A percentile compares a stretch with the other conserved stretches of the same genome.
Evolutionary conservation across 176 grass and related monocot genomes (phyloP).

Genomic region (Canna indica): DNA sequence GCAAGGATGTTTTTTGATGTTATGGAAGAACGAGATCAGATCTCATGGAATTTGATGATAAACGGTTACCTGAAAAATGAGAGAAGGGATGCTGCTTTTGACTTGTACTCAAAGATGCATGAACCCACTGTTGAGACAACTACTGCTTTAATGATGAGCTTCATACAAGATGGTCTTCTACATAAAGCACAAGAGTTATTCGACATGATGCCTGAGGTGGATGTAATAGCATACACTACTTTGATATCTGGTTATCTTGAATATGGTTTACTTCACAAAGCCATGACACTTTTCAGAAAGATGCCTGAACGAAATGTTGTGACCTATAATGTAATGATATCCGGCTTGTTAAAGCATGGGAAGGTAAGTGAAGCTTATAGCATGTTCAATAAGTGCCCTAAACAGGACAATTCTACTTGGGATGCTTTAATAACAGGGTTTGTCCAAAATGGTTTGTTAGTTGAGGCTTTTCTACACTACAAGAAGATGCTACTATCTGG

Average conservation of each 20-base stretch:
- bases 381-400: constrained; percentile 37
- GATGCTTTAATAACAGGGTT: constrained; percentile 40
- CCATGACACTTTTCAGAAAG: constrained; percentile 33
- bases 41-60: constrained; percentile 57
- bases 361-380: constrained; percentile 54
- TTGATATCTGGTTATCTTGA: constrained; percentile 66
- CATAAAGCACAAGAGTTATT: constrained; percentile 44
- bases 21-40: constrained; percentile 38
- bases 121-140: constrained; percentile 45
- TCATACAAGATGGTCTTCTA: constrained; percentile 45
- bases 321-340: constrained; percentile 56
- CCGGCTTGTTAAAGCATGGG: constrained; percentile 44
- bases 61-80: constrained; percentile 44
- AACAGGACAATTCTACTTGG: constrained; percentile 40
- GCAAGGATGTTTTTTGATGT: constrained; percentile 40
- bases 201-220: constrained; percentile 27
- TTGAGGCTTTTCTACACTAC: constrained; percentile 30
- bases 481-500: constrained; percentile 44
- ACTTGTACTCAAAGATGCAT: constrained; percentile 43
- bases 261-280: constrained; percentile 38
- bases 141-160: constrained; percentile 46
- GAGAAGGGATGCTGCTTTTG: constrained; percentile 33
- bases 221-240: too few relatives aligned
- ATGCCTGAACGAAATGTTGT: constrained; percentile 40
- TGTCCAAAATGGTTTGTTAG: constrained; percentile 36